Evolutionary conservation across 73 alveolate genomes (phyloP).

Genomic region (Blepharisma stoltei): DNA sequence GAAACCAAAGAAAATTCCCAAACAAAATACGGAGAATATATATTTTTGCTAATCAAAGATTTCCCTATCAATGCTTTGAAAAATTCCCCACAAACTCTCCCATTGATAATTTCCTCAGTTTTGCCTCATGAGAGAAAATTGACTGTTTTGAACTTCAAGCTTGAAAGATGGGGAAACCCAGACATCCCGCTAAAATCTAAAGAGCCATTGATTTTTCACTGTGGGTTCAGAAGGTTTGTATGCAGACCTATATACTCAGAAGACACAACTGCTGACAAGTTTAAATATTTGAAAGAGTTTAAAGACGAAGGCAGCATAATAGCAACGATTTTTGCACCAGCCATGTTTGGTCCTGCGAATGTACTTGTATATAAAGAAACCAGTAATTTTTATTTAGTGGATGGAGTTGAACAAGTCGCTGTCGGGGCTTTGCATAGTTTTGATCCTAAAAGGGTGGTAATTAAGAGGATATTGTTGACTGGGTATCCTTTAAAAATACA

Average conservation of each 20-base stretch:
- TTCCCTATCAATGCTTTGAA: slow-evolving; percentile 43
- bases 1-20: slow-evolving; percentile 30
- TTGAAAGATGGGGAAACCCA: slow-evolving; percentile 66
- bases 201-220: slow-evolving; percentile 70
- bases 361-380: slow-evolving; percentile 73
- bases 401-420: slow-evolving; percentile 70
- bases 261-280: slow-evolving; percentile 66
- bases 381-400: slow-evolving; percentile 28
- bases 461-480: slow-evolving; percentile 96
- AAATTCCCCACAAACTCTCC: slow-evolving; percentile 41
- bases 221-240: slow-evolving; percentile 93
- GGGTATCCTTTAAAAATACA: slow-evolving; percentile 99
- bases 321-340: slow-evolving; percentile 78
- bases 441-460: slow-evolving; percentile 90
- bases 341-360: slow-evolving; percentile 81
- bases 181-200: slow-evolving; percentile 68
- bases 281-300: slow-evolving; percentile 76
- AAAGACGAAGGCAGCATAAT: slow-evolving; percentile 70
- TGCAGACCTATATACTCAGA: slow-evolving; percentile 85
- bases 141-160: slow-evolving; percentile 85
- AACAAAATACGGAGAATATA: slow-evolving; percentile 33
- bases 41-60: slow-evolving; percentile 48
- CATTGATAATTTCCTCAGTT: slow-evolving; percentile 83
- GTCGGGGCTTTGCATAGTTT: slow-evolving; percentile 79
- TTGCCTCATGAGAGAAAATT: slow-evolving; percentile 95